Evolutionary conservation across 495 filamentous ascomycete species (phyloP), one percentile per base, ranked within the genome.

Genomic region (Lepraria neglecta): DNA sequence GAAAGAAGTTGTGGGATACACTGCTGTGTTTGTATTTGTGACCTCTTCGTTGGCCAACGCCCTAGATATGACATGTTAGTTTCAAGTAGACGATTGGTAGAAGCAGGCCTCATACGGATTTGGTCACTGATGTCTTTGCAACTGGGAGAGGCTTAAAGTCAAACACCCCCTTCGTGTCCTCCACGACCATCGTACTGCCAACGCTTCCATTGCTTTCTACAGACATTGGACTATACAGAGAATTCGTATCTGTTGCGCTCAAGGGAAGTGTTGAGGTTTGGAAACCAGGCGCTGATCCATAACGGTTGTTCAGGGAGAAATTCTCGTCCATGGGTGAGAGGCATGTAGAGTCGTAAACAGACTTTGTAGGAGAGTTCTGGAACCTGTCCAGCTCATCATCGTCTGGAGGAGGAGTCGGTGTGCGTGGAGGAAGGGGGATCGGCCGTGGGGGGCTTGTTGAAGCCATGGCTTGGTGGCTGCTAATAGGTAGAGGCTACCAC

Each of bases 21-120:
- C 89, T 94, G 70, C 88, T 92, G 77, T 97, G 94, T 65, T 96
- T 96, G 81, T 97, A 98, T 70, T 94, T 91, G 77, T 98, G 94
- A 33, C 94, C 94, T 58, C 92, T 87, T 59, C 94, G 84, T 72
- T 96, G 91, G 64, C 92, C 94, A 67, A 97, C 83, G 63, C 84
- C 87, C 84, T 89, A 44, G 43, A 44, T 69, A 59, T 14, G 38
- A n/a, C 11, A 38, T 12, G 38, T 62, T 30, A 60, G 54, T 46
- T 40, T 40, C 43, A 54, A 33, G 45, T 38, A 45, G 30, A 43
- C 31, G 52, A 44, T 62, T 51, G 56, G 30, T 56, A 43, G 35
- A 31, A 56, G n/a, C 28, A 14, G 14, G 30, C 35, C 11, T 73
- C 85, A 59, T 80, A 94, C 90, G 48, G 92, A 89, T 75, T 94